These are phyloP conservation scores for Aspergillus sp. DNA, from an alignment of 2,329 filamentous ascomycete genomes.

Conservation along the genomic window DNA sequence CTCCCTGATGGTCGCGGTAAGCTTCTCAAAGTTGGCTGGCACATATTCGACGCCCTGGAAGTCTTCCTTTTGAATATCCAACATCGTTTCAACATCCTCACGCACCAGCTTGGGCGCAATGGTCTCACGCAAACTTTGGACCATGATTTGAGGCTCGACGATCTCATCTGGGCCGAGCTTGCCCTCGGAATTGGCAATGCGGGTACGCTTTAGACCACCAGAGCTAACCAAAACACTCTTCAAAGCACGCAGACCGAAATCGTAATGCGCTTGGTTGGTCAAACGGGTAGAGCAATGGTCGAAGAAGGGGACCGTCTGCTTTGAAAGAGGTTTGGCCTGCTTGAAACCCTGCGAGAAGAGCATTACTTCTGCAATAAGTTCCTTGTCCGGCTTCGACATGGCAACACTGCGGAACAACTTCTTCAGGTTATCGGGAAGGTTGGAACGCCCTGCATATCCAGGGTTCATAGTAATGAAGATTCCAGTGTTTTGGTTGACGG, in stretches of 20 bases:
- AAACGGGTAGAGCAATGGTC: slow-evolving; percentile 74
- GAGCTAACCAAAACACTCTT: slow-evolving; percentile 99
- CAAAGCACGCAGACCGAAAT: slow-evolving; percentile 93
- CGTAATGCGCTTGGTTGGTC: slow-evolving; percentile 97
- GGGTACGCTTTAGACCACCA: slow-evolving; percentile 83
- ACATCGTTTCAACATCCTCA: slow-evolving; percentile 82
- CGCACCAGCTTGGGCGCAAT: slow-evolving; percentile 96
- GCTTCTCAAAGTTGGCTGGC: slow-evolving; percentile 72
- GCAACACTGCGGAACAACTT: slow-evolving; percentile 98
- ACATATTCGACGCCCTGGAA: slow-evolving; percentile 94
- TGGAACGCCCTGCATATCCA: slow-evolving; percentile 95
- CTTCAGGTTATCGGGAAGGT: slow-evolving; percentile 97
- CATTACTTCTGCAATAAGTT: slow-evolving; percentile 99
- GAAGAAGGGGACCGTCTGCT: slow-evolving; percentile 97
- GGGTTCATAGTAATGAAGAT: slow-evolving; percentile 99
- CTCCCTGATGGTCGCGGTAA: slow-evolving; percentile 73
- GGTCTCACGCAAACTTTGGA: slow-evolving; percentile 96
- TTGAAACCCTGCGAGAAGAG: slow-evolving; percentile 99
- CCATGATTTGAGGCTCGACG: slow-evolving; percentile 93
- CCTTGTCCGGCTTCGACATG: slow-evolving; percentile 99
- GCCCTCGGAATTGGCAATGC: slow-evolving; percentile 56
- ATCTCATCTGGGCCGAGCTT: slow-evolving; percentile 60
- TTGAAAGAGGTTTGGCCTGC: slow-evolving; percentile 86
- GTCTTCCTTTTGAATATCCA: slow-evolving; percentile 70
- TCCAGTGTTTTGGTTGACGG: slow-evolving; percentile 86